These are phyloP conservation scores for Dactylellina parvicollis DNA, from an alignment of 2,329 filamentous ascomycete genomes.

Conservation along the genomic window DNA sequence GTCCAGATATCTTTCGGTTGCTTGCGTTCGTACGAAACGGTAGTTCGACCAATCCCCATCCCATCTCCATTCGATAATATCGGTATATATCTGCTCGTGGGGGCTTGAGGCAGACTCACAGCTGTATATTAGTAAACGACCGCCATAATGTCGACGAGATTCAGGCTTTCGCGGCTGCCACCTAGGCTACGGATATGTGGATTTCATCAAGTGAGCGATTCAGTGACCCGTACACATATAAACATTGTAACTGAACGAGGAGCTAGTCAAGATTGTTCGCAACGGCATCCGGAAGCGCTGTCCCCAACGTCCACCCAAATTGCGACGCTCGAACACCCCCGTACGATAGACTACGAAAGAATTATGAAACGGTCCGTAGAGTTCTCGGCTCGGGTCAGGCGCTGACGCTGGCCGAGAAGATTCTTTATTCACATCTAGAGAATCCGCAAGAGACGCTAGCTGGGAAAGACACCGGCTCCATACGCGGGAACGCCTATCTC, in stretches of 20 bases:
- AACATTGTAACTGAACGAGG: background rate
- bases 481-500: constrained; percentile 88
- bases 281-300: constrained; percentile 31
- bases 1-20: too few species aligned
- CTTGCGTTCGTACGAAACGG: background rate
- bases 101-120: background rate
- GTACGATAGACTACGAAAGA: constrained; percentile 82
- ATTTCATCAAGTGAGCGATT: constrained; percentile 9
- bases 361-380: constrained; percentile 77
- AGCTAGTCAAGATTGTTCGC: constrained; percentile 34
- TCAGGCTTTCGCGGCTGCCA: constrained; percentile 16
- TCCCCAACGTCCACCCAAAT: constrained; percentile 59
- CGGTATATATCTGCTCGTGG: background rate
- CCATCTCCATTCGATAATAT: background rate
- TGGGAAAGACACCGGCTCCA: constrained; percentile 82
- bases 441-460: constrained; percentile 84
- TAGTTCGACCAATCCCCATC: too few species aligned
- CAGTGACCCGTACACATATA: background rate
- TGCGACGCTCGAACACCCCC: constrained; percentile 73
- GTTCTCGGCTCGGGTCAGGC: constrained; percentile 72
- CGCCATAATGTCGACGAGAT: constrained; percentile 5
- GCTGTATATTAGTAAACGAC: background rate
- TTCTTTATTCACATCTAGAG: constrained; percentile 94
- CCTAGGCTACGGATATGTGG: background rate
- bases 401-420: constrained; percentile 95